Conservation (phyloP, 495 filamentous ascomycete species). For the Penicilliopsis zonata region DNA sequence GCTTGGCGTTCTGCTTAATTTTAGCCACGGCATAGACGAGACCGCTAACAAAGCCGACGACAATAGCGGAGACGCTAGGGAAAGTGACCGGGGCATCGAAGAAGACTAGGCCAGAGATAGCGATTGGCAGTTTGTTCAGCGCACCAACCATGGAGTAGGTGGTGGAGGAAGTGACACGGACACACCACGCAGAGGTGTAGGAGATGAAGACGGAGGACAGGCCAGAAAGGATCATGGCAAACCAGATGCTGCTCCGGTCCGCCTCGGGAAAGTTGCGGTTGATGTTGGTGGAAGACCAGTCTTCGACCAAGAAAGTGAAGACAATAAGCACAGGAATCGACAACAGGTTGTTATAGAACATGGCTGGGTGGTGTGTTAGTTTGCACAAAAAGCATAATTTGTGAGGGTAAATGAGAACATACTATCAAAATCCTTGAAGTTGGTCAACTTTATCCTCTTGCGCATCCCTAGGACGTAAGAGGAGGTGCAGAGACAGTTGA, state of each 20-base stretch:
- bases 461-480: constrained; percentile 88
- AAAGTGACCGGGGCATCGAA: constrained; percentile 93
- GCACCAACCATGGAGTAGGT: constrained; percentile 98
- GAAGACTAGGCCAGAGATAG: constrained; percentile 81
- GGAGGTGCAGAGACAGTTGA: constrained; percentile 94
- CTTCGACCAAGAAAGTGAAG: constrained; percentile 72
- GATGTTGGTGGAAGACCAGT: constrained; percentile 85
- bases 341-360: constrained; percentile 99
- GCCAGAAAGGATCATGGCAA: constrained; percentile 90
- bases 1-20: constrained; percentile 65
- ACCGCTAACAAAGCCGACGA: constrained; percentile 80
- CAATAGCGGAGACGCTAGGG: constrained; percentile 78
- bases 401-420: constrained; percentile 26
- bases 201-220: constrained; percentile 95
- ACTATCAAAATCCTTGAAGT: constrained; percentile 99
- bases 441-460: constrained; percentile 98
- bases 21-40: constrained; percentile 90
- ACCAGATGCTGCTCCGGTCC: constrained; percentile 58
- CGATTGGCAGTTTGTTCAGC: constrained; percentile 95
- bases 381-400: constrained; percentile 11
- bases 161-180: constrained; percentile 89
- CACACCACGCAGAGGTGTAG: constrained; percentile 97
- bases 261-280: constrained; percentile 74
- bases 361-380: constrained; percentile 45
- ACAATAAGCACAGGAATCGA: constrained; percentile 86